A percentile compares a stretch with the other conserved stretches of the same genome.
These are phyloP conservation scores for Moricandia arvensis DNA, from an alignment of 345 rosid species.

Conservation along the genomic window DNA sequence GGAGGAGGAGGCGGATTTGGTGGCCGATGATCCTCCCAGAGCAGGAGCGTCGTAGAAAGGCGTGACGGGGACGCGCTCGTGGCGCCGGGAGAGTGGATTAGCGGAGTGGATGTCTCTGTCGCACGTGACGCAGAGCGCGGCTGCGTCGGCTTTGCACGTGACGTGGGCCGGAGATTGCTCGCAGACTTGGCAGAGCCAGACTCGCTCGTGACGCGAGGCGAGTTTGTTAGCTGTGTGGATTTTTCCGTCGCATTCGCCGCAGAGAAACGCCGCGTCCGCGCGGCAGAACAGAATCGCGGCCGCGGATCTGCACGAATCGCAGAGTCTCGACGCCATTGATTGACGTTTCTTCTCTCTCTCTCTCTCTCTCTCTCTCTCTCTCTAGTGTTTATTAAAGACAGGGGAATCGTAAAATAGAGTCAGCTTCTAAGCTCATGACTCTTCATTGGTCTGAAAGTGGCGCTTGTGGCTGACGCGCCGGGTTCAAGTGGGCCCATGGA, in stretches of 20 bases:
- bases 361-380: no score
- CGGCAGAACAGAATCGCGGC: constrained; percentile 76
- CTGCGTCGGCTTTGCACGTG: constrained; percentile 96
- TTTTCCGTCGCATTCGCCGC: constrained; percentile 70
- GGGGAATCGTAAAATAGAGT: constrained; percentile 6
- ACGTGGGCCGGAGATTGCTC: constrained; percentile 93
- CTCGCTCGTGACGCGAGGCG: constrained; percentile 90
- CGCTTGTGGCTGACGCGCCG: neutral
- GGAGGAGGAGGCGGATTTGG: constrained; percentile 13
- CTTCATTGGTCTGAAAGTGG: constrained; percentile 21
- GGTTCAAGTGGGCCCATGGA: constrained; percentile 45
- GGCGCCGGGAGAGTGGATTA: constrained; percentile 78
- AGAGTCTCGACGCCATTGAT: constrained; percentile 61
- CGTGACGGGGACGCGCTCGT: constrained; percentile 71
- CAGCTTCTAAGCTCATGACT: constrained; percentile 22
- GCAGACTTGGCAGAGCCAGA: constrained; percentile 84
- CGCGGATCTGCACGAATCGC: constrained; percentile 85
- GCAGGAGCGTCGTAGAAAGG: constrained; percentile 55
- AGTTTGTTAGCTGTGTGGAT: constrained; percentile 91
- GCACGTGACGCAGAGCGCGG: constrained; percentile 79
- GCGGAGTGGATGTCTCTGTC: constrained; percentile 96
- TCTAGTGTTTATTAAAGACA: neutral
- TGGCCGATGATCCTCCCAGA: constrained; percentile 5
- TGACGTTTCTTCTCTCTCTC: constrained; percentile 23
- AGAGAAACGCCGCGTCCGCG: constrained; percentile 83